These are phyloP conservation scores for Hortiboletus flavorubellus DNA, from an alignment of 768 basidiomycete genomes.

Conservation along the genomic window DNA sequence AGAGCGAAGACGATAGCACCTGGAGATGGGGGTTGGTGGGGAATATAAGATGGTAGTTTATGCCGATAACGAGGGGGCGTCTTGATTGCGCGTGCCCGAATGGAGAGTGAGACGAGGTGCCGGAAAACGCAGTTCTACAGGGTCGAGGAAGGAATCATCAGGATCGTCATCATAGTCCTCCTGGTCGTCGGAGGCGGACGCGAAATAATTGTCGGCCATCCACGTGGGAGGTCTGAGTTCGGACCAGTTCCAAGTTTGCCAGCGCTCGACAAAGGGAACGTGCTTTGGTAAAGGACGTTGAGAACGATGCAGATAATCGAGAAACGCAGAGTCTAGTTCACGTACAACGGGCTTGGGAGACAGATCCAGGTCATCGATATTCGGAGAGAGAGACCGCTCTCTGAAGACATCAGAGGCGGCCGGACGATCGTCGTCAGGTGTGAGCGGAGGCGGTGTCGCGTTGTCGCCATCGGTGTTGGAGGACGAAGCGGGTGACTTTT, in stretches of 20 bases:
- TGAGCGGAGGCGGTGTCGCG: conserved; percentile 34
- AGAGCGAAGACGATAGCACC: conserved; percentile 18
- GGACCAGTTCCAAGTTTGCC: conserved; percentile 35
- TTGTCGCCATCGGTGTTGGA: conserved; percentile 31
- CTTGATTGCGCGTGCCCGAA: conserved; percentile 10
- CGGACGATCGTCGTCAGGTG: conserved; percentile 34
- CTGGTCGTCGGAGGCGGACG: conserved; percentile 16
- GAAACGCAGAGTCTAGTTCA: conserved; percentile 21
- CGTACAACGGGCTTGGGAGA: conserved; percentile 22
- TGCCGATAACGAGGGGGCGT: conserved; percentile 14
- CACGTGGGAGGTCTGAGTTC: conserved; percentile 30
- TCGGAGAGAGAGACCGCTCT: conserved; percentile 24
- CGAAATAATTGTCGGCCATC: conserved; percentile 9
- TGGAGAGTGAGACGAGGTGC: conserved; percentile 13
- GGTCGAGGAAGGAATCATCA: conserved; percentile 15
- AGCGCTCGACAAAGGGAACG: conserved; percentile 24
- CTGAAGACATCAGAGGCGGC: conserved; percentile 18
- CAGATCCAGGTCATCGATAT: conserved; percentile 19
- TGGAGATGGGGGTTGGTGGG: conserved; percentile 3
- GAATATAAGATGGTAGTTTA: conserved; percentile 13
- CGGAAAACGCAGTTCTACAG: conserved; percentile 13
- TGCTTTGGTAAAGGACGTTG: conserved; percentile 24
- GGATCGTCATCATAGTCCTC: conserved; percentile 27
- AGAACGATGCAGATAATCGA: conserved; percentile 26
- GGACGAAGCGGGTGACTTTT: conserved; percentile 28